phyloP scores from a whole-genome alignment of 495 filamentous ascomycete species.

The Aspergillus ellipticus region DNA sequence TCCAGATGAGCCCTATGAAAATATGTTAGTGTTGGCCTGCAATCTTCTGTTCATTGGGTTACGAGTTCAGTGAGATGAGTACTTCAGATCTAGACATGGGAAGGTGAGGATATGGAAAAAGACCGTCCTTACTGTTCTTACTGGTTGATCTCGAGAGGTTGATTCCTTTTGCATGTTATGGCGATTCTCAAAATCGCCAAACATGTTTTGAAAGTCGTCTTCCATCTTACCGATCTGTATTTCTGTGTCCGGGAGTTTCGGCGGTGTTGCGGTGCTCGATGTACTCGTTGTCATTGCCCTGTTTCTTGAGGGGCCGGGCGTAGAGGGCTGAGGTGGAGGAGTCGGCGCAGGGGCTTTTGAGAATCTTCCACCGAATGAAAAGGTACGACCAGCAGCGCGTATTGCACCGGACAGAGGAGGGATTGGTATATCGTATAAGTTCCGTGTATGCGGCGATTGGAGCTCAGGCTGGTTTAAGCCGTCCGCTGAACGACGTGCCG shows the following conservation, averaged over 20 bases:
- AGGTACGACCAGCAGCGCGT: conserved; percentile 65
- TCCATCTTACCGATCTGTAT: conserved; percentile 47
- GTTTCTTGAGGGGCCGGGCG: conserved; percentile 36
- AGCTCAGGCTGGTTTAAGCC: conserved; percentile 52
- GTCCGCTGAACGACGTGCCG: conserved; percentile 71
- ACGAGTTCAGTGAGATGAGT: neutral
- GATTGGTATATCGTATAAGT: conserved; percentile 51
- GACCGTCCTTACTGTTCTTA: conserved; percentile 17
- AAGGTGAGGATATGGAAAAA: neutral
- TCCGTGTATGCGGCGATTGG: conserved; percentile 47
- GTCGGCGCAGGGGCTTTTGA: conserved; percentile 36
- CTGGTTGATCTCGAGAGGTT: conserved; percentile 17
- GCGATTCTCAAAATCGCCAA: conserved; percentile 57
- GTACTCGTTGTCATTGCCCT: conserved; percentile 55
- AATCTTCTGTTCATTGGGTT: neutral
- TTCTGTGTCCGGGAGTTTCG: conserved; percentile 58
- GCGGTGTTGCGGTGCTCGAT: conserved; percentile 65
- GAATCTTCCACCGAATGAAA: conserved; percentile 60
- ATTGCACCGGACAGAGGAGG: conserved; percentile 52
- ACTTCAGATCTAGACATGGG: neutral
- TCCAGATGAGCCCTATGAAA: conserved; percentile 23
- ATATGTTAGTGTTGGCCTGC: conserved; percentile 14
- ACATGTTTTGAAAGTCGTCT: conserved; percentile 67
- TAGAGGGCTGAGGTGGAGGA: conserved; percentile 42
- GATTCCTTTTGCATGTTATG: conserved; percentile 33